Percentiles rank a stretch among this genome's conserved stretches.
Conservation (phyloP, 805 yeast species). For the Tetrapisispora namnaoensis region DNA sequence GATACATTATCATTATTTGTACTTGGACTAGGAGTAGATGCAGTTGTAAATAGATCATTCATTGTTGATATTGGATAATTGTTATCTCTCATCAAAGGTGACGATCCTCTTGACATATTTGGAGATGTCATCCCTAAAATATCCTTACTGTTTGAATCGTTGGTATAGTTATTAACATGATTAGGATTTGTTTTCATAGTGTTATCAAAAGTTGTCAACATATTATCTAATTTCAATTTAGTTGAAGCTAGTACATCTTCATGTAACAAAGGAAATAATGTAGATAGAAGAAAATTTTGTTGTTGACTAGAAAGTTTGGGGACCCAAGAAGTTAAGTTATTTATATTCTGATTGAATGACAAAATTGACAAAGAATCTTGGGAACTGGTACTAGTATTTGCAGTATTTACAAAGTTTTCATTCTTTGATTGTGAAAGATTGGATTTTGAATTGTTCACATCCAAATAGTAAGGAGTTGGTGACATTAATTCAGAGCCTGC, state of each 20-base stretch:
- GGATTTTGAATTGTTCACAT: not conserved
- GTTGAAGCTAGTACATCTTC: conserved; percentile 44
- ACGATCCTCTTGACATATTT: conserved; percentile 17
- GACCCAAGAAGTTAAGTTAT: conserved; percentile 42
- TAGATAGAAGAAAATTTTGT: conserved; percentile 43
- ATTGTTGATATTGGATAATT: conserved; percentile 8
- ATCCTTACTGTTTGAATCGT: not conserved
- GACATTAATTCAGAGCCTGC: conserved; percentile 23
- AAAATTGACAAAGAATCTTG: conserved; percentile 12
- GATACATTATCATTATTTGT: not conserved
- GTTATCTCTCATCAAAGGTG: conserved; percentile 20
- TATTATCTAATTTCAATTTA: conserved; percentile 37
- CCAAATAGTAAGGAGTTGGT: conserved; percentile 7
- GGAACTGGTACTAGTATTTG: conserved; percentile 1
- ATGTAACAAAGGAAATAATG: conserved; percentile 40
- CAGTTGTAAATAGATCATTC: conserved; percentile 9
- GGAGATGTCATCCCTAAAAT: conserved; percentile 10
- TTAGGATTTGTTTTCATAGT: not conserved
- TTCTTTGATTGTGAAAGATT: not conserved
- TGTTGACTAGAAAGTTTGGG: conserved; percentile 42
- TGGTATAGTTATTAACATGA: not conserved
- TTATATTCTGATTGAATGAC: conserved; percentile 42
- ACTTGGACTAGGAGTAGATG: conserved; percentile 6
- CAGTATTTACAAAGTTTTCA: conserved; percentile 1
- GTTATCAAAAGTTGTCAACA: conserved; percentile 3